Percentiles rank a stretch among this genome's conserved stretches.
Evolutionary conservation across 1,284 basidiomycete genomes (phyloP).

Genomic region (Sporisorium graminicola): DNA sequence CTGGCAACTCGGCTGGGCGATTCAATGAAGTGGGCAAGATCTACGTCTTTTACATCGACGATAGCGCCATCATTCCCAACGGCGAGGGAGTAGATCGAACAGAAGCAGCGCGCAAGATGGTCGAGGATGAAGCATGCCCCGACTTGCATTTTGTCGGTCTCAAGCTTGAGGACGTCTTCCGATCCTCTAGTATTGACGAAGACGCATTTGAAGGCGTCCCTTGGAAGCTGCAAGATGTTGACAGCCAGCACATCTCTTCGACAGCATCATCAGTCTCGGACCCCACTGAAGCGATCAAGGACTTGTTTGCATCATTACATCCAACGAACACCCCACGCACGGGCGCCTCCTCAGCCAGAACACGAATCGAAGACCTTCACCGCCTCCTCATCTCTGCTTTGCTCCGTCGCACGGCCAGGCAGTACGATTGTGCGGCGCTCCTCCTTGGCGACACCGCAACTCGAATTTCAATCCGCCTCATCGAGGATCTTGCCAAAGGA

Average conservation of each 20-base stretch:
- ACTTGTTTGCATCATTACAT: conserved; percentile 41
- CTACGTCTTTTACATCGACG: conserved; percentile 61
- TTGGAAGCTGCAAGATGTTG: conserved; percentile 13
- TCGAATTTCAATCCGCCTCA: conserved; percentile 54
- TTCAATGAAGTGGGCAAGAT: conserved; percentile 56
- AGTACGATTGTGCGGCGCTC: conserved; percentile 49
- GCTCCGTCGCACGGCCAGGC: conserved; percentile 39
- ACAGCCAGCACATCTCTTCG: conserved; percentile 21
- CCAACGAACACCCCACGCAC: conserved; percentile 45
- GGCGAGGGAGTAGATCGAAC: conserved; percentile 29
- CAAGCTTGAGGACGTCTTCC: conserved; percentile 51
- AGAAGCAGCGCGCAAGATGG: conserved; percentile 33
- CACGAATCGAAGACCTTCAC: conserved; percentile 61
- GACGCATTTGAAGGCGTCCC: background rate
- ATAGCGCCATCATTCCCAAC: conserved; percentile 29
- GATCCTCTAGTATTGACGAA: background rate
- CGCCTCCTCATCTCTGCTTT: conserved; percentile 46
- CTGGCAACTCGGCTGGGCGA: conserved; percentile 24
- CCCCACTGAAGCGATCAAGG: conserved; percentile 26
- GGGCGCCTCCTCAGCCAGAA: conserved; percentile 49
- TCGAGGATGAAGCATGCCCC: conserved; percentile 38
- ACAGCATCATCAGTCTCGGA: background rate
- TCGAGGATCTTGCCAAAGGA: conserved; percentile 61
- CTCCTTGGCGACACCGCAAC: conserved; percentile 56
- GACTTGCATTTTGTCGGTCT: conserved; percentile 49